Conservation (phyloP, 2,329 filamentous ascomycete genomes). For the Fusarium ambrosium region DNA sequence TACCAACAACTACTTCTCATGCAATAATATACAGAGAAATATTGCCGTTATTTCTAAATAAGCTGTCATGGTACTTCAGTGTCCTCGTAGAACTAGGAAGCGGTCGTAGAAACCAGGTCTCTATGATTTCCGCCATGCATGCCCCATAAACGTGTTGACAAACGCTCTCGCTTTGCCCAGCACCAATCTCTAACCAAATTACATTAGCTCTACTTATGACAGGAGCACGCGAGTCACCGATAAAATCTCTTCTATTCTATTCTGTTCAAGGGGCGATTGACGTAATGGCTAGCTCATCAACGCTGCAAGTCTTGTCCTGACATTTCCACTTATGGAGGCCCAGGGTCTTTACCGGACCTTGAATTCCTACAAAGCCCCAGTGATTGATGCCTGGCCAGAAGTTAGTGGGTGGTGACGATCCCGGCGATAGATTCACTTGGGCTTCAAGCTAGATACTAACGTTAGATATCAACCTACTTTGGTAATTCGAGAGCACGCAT, state of each 20-base stretch:
- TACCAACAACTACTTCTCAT: not conserved
- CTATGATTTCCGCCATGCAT: not conserved
- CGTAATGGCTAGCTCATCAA: slow-evolving; percentile 21
- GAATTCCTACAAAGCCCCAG: slow-evolving; percentile 20
- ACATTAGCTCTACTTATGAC: not conserved
- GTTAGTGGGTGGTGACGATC: not conserved
- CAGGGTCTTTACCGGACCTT: slow-evolving; percentile 5
- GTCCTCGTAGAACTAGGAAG: not conserved
- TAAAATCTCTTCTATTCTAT: not conserved
- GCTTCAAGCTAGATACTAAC: not conserved
- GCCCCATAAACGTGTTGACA: not conserved
- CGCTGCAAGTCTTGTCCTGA: slow-evolving; percentile 21
- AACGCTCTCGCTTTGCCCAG: not conserved
- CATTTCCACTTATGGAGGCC: slow-evolving; percentile 22
- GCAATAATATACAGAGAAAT: not conserved
- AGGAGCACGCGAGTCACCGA: not conserved
- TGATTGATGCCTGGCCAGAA: not conserved
- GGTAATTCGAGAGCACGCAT: not conserved
- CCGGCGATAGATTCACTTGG: not conserved
- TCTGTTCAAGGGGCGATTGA: slow-evolving; percentile 14
- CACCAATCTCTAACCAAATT: not conserved
- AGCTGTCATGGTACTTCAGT: not conserved
- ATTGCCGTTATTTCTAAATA: not conserved
- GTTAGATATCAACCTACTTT: not conserved
- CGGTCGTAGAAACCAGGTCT: not conserved